Conservation (phyloP, 208 protist species). For the Entamoeba invadens region DNA sequence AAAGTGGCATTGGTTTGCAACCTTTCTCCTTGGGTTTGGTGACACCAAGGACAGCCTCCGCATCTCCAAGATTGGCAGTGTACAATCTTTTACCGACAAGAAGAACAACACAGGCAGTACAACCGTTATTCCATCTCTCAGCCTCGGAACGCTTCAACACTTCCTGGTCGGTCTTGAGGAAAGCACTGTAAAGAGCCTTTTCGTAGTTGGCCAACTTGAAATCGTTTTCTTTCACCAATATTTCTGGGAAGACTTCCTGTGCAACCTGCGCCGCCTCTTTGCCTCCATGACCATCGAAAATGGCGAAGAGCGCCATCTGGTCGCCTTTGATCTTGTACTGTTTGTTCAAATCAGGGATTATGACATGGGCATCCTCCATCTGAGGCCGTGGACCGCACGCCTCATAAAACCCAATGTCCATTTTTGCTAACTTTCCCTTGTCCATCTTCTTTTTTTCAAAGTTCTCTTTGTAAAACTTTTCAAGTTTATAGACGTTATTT, state of each 20-base stretch:
- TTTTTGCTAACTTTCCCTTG: neutral
- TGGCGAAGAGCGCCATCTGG: neutral
- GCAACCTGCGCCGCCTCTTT: neutral
- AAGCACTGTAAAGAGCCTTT: neutral
- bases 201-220: neutral
- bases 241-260: neutral
- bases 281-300: neutral
- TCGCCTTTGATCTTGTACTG: neutral
- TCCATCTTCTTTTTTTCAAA: neutral
- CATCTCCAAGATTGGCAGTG: conserved; percentile 10
- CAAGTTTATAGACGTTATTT: too few relatives aligned
- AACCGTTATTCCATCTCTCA: neutral
- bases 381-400: neutral
- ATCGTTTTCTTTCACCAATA: neutral
- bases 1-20: conserved; percentile 11
- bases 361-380: neutral
- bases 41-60: neutral
- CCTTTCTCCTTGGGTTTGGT: neutral
- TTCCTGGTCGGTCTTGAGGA: neutral
- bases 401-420: neutral
- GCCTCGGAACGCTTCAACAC: neutral
- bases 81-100: neutral
- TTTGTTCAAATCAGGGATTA: neutral
- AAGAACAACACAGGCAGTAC: neutral
- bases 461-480: neutral